Evolutionary conservation across 1,139 yeast species (phyloP), one percentile per base, ranked within the genome.

Genomic region (Blastobotrys capitulatus): DNA sequence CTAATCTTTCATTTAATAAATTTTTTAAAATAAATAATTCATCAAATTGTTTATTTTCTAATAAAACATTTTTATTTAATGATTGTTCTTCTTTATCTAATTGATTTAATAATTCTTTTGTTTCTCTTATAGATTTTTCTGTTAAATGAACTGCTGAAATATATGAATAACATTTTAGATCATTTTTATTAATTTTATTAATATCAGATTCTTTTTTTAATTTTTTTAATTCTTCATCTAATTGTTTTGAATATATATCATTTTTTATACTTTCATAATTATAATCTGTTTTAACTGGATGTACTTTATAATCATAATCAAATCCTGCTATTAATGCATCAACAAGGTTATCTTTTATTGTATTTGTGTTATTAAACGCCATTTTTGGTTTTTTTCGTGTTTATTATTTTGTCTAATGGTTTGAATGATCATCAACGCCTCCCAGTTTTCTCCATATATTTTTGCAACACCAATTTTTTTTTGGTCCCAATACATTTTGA

Each of bases 71-170:
- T 15, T 29, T 16, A 19, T 41, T 29, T n/a, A 51, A 41, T 2
- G n/a, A 32, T 0, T 18, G n/a, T 37, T 54, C 52, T 16, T 52
- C 47, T 26, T 48, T 36, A 19, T 46, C 40, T 20, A 57, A 38
- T 2, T 29, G 27, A 16, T 48, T 47, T 8, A 56, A 19, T 27
- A 52, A 42, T 5, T 40, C 40, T 25, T 43, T 40, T 2, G 52
- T 45, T 31, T 52, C 51, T 5, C 36, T 26, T 6, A 50, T 50
- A 13, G 46, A 48, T 2, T 46, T 19, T 37, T 57, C 58, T 6
- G 57, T 47, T 20, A 46, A 38, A 20, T 50, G 41, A 2, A 48
- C 46, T 7, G 54, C 53, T n/a, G 53, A 25, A 10, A 57, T 49
- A 6, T 48, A 55, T 13, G 59, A 52, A 9, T 53, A 36, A 26